Evolutionary conservation across 164 flowering plant species (phyloP).

Genomic region (Vitis cinerea): DNA sequence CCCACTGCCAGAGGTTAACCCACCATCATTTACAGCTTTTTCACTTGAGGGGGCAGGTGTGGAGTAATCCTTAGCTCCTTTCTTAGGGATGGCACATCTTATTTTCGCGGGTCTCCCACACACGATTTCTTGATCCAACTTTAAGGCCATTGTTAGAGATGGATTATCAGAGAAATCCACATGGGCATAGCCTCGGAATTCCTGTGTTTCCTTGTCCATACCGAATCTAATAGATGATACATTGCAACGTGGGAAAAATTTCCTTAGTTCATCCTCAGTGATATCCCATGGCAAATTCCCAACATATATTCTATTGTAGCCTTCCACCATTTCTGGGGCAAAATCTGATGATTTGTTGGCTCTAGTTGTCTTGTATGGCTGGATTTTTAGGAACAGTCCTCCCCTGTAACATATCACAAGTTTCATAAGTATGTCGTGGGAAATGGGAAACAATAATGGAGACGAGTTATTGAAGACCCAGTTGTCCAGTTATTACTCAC

Average conservation of each 20-base stretch:
- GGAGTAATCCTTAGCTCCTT: constrained; percentile 18
- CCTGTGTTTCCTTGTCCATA: constrained; percentile 74
- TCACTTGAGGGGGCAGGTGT: not conserved
- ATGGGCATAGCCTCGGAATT: constrained; percentile 88
- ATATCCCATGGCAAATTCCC: constrained; percentile 94
- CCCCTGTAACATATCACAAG: constrained; percentile 60
- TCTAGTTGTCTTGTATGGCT: constrained; percentile 57
- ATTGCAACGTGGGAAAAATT: constrained; percentile 63
- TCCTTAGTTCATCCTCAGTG: constrained; percentile 75
- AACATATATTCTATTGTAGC: constrained; percentile 79
- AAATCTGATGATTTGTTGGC: constrained; percentile 42
- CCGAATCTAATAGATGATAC: constrained; percentile 80
- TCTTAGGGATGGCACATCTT: constrained; percentile 78
- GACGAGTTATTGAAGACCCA: not conserved
- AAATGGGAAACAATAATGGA: not conserved
- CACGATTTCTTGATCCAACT: constrained; percentile 65
- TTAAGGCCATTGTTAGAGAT: constrained; percentile 62
- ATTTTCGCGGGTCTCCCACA: constrained; percentile 82
- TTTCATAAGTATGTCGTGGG: constrained; percentile 4
- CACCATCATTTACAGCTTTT: constrained; percentile 8
- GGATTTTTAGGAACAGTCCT: constrained; percentile 75
- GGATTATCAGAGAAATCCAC: constrained; percentile 76
- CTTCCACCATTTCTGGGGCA: constrained; percentile 67
- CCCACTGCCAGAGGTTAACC: constrained; percentile 16
- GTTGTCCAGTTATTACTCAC: constrained; percentile 43